phyloP scores from a whole-genome alignment of 2,329 filamentous ascomycete species.

The Xylaria sp. region DNA sequence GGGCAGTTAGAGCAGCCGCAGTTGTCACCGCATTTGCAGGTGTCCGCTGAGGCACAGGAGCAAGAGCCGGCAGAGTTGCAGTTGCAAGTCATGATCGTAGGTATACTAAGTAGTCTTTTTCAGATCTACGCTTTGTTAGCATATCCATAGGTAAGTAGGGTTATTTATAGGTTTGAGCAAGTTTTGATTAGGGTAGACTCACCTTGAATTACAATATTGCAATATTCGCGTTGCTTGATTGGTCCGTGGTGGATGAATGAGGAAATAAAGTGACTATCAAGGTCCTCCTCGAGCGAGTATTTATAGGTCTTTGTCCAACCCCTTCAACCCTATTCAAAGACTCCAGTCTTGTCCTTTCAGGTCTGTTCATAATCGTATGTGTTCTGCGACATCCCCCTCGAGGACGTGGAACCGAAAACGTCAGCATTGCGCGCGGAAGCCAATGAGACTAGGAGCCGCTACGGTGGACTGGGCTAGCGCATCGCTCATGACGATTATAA shows the following conservation, averaged over 20 bases:
- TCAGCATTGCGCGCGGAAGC: neutral
- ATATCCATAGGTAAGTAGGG: neutral
- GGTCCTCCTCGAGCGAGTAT: constrained; percentile 40
- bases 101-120: neutral
- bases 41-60: constrained; percentile 44
- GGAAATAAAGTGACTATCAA: constrained; percentile 34
- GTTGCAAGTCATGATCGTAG: constrained; percentile 44
- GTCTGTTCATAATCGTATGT: neutral
- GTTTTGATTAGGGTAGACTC: constrained; percentile 3
- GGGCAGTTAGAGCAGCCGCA: constrained; percentile 48
- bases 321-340: neutral
- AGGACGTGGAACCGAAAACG: neutral
- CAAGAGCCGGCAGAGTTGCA: constrained; percentile 47
- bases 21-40: constrained; percentile 46
- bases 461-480: constrained; percentile 12
- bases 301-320: constrained; percentile 29
- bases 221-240: constrained; percentile 36
- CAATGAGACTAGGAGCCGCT: constrained; percentile 12
- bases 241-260: constrained; percentile 34
- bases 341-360: neutral
- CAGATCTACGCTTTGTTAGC: constrained; percentile 3
- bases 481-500: constrained; percentile 22
- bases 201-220: constrained; percentile 24
- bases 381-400: neutral
- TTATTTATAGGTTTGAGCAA: neutral